Percentiles rank a stretch among this genome's conserved stretches.
Evolutionary conservation across 2,329 filamentous ascomycete genomes (phyloP).

Genomic region (Colletotrichum shisoi): DNA sequence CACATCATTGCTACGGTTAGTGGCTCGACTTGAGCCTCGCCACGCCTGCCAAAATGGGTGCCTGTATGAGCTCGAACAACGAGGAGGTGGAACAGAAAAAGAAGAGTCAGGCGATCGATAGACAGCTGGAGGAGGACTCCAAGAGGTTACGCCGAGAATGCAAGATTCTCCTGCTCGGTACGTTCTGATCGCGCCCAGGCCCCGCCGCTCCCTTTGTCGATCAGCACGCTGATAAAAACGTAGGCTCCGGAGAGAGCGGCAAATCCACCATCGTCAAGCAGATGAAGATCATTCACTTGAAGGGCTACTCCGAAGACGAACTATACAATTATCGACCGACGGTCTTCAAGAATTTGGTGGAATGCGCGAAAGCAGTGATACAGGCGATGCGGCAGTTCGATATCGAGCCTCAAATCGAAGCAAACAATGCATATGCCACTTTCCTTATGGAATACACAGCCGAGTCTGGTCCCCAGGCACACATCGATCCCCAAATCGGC

Average conservation of each 20-base stretch:
- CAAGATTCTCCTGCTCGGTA: slow-evolving; percentile 97
- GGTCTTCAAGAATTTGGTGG: slow-evolving; percentile 97
- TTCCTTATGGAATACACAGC: slow-evolving; percentile 88
- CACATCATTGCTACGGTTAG: slow-evolving; percentile 4
- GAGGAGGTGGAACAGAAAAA: slow-evolving; percentile 94
- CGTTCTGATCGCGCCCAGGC: slow-evolving; percentile 43
- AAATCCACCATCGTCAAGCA: slow-evolving; percentile 99
- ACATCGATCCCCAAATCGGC: slow-evolving; percentile 81
- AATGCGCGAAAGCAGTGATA: slow-evolving; percentile 94
- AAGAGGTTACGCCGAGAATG: slow-evolving; percentile 93
- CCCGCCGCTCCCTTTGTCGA: background rate
- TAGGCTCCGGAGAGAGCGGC: slow-evolving; percentile 96
- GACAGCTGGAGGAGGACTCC: slow-evolving; percentile 91
- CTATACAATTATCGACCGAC: slow-evolving; percentile 92
- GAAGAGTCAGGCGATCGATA: slow-evolving; percentile 94
- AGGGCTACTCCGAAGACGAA: slow-evolving; percentile 95
- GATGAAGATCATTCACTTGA: slow-evolving; percentile 99
- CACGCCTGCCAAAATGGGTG: slow-evolving; percentile 73
- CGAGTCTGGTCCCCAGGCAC: slow-evolving; percentile 86
- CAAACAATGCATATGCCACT: slow-evolving; percentile 76
- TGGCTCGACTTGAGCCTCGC: slow-evolving; percentile 11
- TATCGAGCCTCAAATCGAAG: slow-evolving; percentile 76
- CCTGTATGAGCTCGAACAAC: slow-evolving; percentile 87
- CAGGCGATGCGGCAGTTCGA: slow-evolving; percentile 91
- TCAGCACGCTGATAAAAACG: slow-evolving; percentile 32